Percentiles rank a stretch among this genome's conserved stretches.
Conservation (phyloP, 495 filamentous ascomycete species). For the Talaromyces borbonicus region DNA sequence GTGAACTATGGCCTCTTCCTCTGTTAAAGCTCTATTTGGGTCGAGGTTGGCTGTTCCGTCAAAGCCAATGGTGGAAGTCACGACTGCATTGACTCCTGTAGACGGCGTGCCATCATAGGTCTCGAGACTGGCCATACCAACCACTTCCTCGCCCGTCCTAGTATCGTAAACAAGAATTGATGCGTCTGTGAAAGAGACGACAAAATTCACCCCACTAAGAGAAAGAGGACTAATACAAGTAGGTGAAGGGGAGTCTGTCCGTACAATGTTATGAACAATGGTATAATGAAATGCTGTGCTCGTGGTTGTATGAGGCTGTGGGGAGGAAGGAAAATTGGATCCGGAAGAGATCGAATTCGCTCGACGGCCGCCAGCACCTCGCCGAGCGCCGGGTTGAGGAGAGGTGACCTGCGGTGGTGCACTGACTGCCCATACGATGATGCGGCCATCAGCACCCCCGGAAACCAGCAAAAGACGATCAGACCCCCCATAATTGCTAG, state of each 20-base stretch:
- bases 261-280: slow-evolving; percentile 74
- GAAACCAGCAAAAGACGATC: slow-evolving; percentile 87
- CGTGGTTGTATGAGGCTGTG: slow-evolving; percentile 79
- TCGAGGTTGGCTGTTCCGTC: slow-evolving; percentile 61
- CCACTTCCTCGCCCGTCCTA: slow-evolving; percentile 79
- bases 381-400: slow-evolving; percentile 59
- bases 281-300: slow-evolving; percentile 53
- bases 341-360: slow-evolving; percentile 87
- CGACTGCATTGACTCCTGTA: slow-evolving; percentile 86
- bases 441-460: slow-evolving; percentile 80
- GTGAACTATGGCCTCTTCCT: slow-evolving; percentile 58
- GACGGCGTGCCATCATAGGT: slow-evolving; percentile 80
- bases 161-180: slow-evolving; percentile 88
- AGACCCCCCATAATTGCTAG: slow-evolving; percentile 56
- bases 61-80: slow-evolving; percentile 71
- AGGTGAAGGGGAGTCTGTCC: slow-evolving; percentile 63
- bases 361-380: slow-evolving; percentile 63
- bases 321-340: slow-evolving; percentile 78
- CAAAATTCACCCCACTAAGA: slow-evolving; percentile 78
- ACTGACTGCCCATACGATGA: slow-evolving; percentile 91
- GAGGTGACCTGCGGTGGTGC: slow-evolving; percentile 78
- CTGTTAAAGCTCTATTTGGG: slow-evolving; percentile 46
- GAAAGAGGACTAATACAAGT: slow-evolving; percentile 89
- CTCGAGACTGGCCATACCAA: slow-evolving; percentile 82
- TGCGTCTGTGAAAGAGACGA: slow-evolving; percentile 85